Conservation (phyloP, 306 rosid genomes). For the Sicyos edulis region DNA sequence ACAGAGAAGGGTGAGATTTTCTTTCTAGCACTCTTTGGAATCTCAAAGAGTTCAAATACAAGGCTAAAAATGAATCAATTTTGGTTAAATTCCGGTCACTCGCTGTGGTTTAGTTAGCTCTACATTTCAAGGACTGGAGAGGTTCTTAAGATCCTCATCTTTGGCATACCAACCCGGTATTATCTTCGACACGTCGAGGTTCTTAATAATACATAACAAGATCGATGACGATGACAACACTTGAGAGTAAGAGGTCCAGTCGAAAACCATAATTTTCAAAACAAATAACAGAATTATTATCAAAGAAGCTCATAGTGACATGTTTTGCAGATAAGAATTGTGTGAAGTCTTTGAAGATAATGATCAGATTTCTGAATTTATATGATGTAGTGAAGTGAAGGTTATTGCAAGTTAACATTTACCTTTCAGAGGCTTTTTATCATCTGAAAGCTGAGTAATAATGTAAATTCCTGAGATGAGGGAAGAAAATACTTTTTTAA, state of each 20-base stretch:
- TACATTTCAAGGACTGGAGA: conserved; percentile 73
- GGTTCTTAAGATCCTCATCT: conserved; percentile 77
- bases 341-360: no score
- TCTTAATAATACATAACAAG: no score
- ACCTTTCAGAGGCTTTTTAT: conserved; percentile 93
- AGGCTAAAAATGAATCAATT: conserved; percentile 4
- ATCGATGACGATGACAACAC: no score
- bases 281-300: background rate
- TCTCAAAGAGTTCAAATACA: conserved; percentile 27
- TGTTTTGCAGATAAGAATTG: no score
- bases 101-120: no score
- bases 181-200: conserved; percentile 78
- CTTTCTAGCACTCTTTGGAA: conserved; percentile 7
- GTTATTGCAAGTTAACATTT: background rate
- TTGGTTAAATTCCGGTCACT: background rate
- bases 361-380: background rate
- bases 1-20: background rate
- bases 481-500: background rate
- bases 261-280: background rate
- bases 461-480: conserved; percentile 76
- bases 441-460: conserved; percentile 85
- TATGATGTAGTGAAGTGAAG: background rate
- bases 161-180: conserved; percentile 89
- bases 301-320: background rate
- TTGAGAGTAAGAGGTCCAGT: no score